Conservation (phyloP, 129 eudicot genomes). For the Cynara cardunculus region DNA sequence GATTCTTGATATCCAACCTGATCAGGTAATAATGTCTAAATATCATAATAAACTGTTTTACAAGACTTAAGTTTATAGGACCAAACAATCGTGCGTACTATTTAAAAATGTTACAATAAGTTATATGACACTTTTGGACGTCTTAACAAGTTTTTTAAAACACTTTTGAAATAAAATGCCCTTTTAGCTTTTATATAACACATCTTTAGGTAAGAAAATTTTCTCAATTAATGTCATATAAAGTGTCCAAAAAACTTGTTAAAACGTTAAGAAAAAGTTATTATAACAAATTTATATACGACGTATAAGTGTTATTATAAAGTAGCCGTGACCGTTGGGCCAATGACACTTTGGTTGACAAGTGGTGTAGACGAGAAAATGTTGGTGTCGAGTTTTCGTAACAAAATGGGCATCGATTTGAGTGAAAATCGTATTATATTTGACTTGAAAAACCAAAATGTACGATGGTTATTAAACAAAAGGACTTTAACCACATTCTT, state of each 20-base stretch:
- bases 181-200: not conserved
- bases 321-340: no score
- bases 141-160: not conserved
- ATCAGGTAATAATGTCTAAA: slow-evolving; percentile 53
- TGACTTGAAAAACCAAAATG: slow-evolving; percentile 4
- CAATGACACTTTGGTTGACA: no score
- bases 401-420: not conserved
- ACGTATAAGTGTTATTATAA: no score
- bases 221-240: not conserved
- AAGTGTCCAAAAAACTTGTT: not conserved
- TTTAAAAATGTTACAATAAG: not conserved
- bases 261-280: no score
- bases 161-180: not conserved
- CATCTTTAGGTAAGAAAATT: not conserved
- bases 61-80: not conserved
- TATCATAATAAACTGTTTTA: no score
- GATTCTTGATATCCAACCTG: slow-evolving; percentile 78
- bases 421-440: not conserved
- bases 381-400: not conserved
- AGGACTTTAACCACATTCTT: not conserved
- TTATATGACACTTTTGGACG: not conserved
- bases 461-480: not conserved
- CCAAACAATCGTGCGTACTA: no score
- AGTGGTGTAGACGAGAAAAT: not conserved
- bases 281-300: no score